Conservation (phyloP, 208 protist genomes). For the Herpetomonas muscarum region DNA sequence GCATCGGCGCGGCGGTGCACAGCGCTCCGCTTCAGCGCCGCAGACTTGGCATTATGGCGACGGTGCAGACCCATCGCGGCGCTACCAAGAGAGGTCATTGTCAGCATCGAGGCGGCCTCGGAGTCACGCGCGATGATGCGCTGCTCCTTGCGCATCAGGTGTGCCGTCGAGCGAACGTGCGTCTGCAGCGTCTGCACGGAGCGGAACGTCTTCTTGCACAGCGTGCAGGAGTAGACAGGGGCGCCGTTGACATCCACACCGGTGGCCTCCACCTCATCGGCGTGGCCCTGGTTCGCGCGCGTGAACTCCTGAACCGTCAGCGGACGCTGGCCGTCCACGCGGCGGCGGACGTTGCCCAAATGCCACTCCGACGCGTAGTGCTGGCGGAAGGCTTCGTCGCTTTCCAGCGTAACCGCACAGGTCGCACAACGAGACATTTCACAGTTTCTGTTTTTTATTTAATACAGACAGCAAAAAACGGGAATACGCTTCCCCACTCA, state of each 20-base stretch:
- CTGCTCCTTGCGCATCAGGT: slow-evolving; percentile 89
- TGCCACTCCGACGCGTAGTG: slow-evolving; percentile 85
- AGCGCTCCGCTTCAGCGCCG: slow-evolving; percentile 10
- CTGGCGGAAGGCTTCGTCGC: slow-evolving; percentile 35
- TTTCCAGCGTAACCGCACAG: slow-evolving; percentile 61
- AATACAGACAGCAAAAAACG: not conserved
- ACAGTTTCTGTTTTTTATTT: slow-evolving; percentile 2
- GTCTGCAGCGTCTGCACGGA: slow-evolving; percentile 88
- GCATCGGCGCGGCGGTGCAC: slow-evolving; percentile 1
- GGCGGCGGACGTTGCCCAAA: slow-evolving; percentile 76
- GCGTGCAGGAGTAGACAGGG: slow-evolving; percentile 79
- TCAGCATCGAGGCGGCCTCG: slow-evolving; percentile 73
- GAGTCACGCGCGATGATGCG: slow-evolving; percentile 83
- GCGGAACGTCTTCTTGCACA: slow-evolving; percentile 89
- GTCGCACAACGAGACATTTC: slow-evolving; percentile 70
- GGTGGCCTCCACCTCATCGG: slow-evolving; percentile 15
- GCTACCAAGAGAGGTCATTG: slow-evolving; percentile 79
- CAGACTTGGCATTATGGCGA: slow-evolving; percentile 73
- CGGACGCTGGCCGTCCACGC: slow-evolving; percentile 75
- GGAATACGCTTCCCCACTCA: no score
- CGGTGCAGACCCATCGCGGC: slow-evolving; percentile 87
- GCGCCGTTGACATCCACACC: slow-evolving; percentile 32
- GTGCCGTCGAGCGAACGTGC: slow-evolving; percentile 86
- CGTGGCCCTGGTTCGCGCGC: slow-evolving; percentile 9
- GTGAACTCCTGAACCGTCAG: slow-evolving; percentile 60